Base-by-base conservation (phyloP, 139 green algal genomes). In the Chlorella sorokiniana region DNA sequence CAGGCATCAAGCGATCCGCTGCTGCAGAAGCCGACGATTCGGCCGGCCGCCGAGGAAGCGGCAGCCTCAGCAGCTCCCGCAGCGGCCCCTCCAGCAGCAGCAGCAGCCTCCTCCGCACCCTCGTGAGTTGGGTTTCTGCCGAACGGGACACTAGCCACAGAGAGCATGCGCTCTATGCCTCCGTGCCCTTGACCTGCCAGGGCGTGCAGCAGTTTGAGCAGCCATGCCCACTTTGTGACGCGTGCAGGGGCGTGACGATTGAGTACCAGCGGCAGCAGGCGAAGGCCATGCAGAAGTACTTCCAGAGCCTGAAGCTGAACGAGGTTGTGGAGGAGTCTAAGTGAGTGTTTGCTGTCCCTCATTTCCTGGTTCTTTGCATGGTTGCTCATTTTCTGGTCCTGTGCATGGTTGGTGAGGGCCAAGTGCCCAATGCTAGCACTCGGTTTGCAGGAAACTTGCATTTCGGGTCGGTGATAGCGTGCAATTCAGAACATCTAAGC, bases 271-370 rank as follows among this genome's bases (percentile, higher is more conserved):
- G 96, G 33, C 56, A 90, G 75, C 88, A 92, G 23, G 96, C 96
- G 22, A 99, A 99, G 88, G 93, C 94, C 64, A 93, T 99, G 91
- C 86, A 85, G 48, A 79, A 91, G 37, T 99, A 97, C 85, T 98
- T 99, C 77, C 89, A 94, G 69, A 87, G 93, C 41, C n/a, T 81
- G 38, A 86, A 79, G 59, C 40, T 71, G 22, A 42, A 67, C 37
- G 76, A 90, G 75, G 64, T 80, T 7, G 85, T 85, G 4, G 85
- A 80, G 35, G 85, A 91, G 69, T 27, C 69, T 1, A 71, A 90
- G 89, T 93, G 69, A 88, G 90, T 84, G 10, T 11, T n/a, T n/a
- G n/a, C n/a, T n/a, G n/a, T n/a, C n/a, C n/a, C n/a, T n/a, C 59
- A 65, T 11, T 22, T 59, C 18, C 0, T 8, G 4, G 9, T 3